Percentiles rank a stretch among this genome's conserved stretches.
These are phyloP conservation scores for Ramichloridium luteum DNA, from an alignment of 2,329 filamentous ascomycete genomes.

Conservation along the genomic window DNA sequence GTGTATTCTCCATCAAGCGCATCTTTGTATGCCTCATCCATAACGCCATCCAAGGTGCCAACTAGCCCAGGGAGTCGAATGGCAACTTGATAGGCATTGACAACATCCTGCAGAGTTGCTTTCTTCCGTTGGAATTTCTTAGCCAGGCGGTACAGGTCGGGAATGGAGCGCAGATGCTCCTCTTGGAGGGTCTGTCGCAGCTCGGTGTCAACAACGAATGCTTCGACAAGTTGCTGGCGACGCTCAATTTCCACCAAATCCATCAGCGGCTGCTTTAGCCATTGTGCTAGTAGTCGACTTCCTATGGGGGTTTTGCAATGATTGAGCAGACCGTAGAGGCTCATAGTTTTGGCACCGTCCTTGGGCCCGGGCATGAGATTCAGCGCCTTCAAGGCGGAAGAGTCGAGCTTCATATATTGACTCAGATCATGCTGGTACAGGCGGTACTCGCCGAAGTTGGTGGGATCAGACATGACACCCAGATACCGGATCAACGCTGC, in stretches of 20 bases:
- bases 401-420: slow-evolving; percentile 97
- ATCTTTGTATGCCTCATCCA: slow-evolving; percentile 87
- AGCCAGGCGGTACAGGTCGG: slow-evolving; percentile 82
- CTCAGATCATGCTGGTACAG: slow-evolving; percentile 94
- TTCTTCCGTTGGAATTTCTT: slow-evolving; percentile 90
- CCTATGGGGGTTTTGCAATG: slow-evolving; percentile 96
- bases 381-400: slow-evolving; percentile 81
- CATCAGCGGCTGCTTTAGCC: slow-evolving; percentile 97
- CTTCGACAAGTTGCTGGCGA: slow-evolving; percentile 86
- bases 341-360: slow-evolving; percentile 97
- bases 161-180: slow-evolving; percentile 82
- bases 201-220: slow-evolving; percentile 86
- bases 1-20: slow-evolving; percentile 82
- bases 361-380: slow-evolving; percentile 94
- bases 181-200: slow-evolving; percentile 93
- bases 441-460: slow-evolving; percentile 94
- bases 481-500: slow-evolving; percentile 92
- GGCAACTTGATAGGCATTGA: slow-evolving; percentile 85
- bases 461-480: slow-evolving; percentile 74
- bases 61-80: slow-evolving; percentile 87
- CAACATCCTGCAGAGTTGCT: slow-evolving; percentile 89
- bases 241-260: slow-evolving; percentile 76
- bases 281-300: slow-evolving; percentile 79
- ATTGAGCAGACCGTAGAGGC: slow-evolving; percentile 82
- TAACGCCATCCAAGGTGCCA: slow-evolving; percentile 76